Conservation (phyloP, 192 early-diverging fungal genomes). For the Backusella parvicylindrica region DNA sequence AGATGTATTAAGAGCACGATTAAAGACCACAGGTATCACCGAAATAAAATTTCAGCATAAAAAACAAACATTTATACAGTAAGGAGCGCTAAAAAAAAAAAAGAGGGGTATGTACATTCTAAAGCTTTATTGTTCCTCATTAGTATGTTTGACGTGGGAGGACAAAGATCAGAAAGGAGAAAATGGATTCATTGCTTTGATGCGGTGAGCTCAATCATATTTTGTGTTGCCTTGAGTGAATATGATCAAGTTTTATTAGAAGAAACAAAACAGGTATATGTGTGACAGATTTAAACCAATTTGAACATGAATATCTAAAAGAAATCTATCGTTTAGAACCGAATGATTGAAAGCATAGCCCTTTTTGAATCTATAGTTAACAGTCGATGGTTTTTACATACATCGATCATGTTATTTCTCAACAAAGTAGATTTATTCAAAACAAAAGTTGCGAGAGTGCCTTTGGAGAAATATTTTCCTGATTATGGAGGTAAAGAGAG, state of each 20-base stretch:
- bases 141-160: slow-evolving; percentile 87
- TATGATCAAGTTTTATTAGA: slow-evolving; percentile 92
- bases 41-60: slow-evolving; percentile 89
- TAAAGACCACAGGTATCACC: slow-evolving; percentile 97
- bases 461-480: slow-evolving; percentile 80
- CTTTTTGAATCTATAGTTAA: slow-evolving; percentile 92
- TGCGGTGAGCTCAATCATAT: slow-evolving; percentile 87
- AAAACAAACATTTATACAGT: slow-evolving; percentile 83
- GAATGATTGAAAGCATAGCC: slow-evolving; percentile 87
- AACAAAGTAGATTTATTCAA: slow-evolving; percentile 93
- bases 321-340: slow-evolving; percentile 57
- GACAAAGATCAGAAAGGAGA: slow-evolving; percentile 78
- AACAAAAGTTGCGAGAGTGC: slow-evolving; percentile 72
- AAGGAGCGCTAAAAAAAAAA: slow-evolving; percentile 27
- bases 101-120: not conserved
- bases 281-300: not conserved
- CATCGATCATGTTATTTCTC: slow-evolving; percentile 89
- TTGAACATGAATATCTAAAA: not conserved
- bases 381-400: slow-evolving; percentile 89
- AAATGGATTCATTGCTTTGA: slow-evolving; percentile 92
- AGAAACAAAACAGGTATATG: slow-evolving; percentile 62
- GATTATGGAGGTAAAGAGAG: slow-evolving; percentile 63
- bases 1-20: slow-evolving; percentile 89
- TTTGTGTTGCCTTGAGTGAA: slow-evolving; percentile 90
- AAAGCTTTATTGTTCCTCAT: not conserved